Evolutionary conservation across 2,329 filamentous ascomycete species (phyloP).

Genomic region (Cladosporium sp.): DNA sequence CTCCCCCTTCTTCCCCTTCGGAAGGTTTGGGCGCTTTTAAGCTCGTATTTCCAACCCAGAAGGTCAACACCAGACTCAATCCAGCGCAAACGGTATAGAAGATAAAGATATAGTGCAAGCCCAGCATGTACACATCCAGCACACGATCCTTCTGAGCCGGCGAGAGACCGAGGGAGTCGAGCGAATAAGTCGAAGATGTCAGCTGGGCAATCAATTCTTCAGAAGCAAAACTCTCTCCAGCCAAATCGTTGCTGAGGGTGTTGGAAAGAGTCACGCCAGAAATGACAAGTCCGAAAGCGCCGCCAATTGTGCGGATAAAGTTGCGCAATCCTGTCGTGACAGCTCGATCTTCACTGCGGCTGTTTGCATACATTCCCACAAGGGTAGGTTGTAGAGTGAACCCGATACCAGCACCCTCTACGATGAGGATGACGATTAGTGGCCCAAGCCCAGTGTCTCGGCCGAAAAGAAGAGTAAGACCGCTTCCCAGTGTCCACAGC

Average conservation of each 20-base stretch:
- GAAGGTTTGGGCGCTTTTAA: background rate
- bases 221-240: background rate
- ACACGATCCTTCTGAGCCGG: conserved; percentile 15
- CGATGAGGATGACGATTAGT: conserved; percentile 29
- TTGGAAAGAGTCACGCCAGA: conserved; percentile 32
- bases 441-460: conserved; percentile 22
- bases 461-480: conserved; percentile 25
- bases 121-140: conserved; percentile 27
- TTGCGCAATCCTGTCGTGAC: conserved; percentile 36
- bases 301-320: conserved; percentile 35
- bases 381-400: conserved; percentile 35
- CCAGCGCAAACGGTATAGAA: conserved; percentile 6
- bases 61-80: background rate
- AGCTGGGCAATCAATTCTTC: conserved; percentile 16
- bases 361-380: conserved; percentile 35
- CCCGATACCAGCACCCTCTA: conserved; percentile 30
- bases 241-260: conserved; percentile 14
- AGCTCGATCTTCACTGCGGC: conserved; percentile 32
- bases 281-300: conserved; percentile 29
- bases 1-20: background rate
- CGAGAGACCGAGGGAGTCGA: conserved; percentile 6
- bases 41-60: conserved; percentile 7
- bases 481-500: conserved; percentile 33
- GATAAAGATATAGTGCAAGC: conserved; percentile 19
- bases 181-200: conserved; percentile 12